These are phyloP conservation scores for Akanthomyces muscarius DNA, from an alignment of 2,329 filamentous ascomycete species.

Conservation along the genomic window DNA sequence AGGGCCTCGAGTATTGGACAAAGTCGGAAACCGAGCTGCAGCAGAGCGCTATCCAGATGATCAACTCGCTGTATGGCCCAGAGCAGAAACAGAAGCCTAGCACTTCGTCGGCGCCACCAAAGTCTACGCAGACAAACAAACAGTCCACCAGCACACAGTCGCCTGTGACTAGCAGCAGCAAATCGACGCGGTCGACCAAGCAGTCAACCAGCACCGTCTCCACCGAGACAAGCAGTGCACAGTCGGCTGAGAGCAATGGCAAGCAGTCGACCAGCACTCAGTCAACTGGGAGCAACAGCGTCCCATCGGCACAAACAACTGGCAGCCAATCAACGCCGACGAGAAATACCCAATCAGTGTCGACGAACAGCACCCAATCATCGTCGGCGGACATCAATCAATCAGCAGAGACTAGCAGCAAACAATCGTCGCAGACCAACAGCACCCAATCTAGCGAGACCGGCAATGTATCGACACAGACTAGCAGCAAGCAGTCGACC, in stretches of 20 bases:
- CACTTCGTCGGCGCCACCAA: neutral
- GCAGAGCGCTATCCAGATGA: constrained; percentile 27
- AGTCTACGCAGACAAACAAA: neutral
- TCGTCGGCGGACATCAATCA: neutral
- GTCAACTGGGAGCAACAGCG: neutral
- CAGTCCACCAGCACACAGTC: neutral
- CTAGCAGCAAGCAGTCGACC: neutral
- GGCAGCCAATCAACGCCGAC: neutral
- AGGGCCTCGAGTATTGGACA: constrained; percentile 35
- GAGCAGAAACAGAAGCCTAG: neutral
- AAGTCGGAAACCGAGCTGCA: constrained; percentile 31
- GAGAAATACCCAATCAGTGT: too few species aligned
- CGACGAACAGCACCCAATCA: too few species aligned
- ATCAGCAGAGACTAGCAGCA: neutral
- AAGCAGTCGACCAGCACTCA: neutral
- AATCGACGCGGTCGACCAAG: neutral
- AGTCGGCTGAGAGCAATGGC: neutral
- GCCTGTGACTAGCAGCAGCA: neutral
- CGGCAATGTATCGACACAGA: neutral
- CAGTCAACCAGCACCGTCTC: neutral
- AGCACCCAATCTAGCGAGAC: too few species aligned
- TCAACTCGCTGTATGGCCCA: constrained; percentile 34
- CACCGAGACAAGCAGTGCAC: neutral
- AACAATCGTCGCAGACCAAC: neutral
- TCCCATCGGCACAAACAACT: neutral